Evolutionary conservation across 768 basidiomycete genomes (phyloP), one percentile per base, ranked within the genome.

Genomic region (Rhizopogon rudus): DNA sequence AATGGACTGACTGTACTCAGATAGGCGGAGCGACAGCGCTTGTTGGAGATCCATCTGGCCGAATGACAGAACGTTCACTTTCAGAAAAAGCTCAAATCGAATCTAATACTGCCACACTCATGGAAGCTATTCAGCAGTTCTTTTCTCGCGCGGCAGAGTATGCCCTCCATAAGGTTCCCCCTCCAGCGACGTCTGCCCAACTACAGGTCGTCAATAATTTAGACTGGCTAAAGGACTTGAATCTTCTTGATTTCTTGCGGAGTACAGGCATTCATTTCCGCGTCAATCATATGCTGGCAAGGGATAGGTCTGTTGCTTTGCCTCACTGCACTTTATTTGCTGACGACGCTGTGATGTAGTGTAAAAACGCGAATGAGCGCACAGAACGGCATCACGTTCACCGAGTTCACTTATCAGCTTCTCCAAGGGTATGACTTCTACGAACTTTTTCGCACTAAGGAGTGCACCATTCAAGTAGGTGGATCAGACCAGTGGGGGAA

Each of bases 401-500:
- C 95, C 17, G 97, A 99, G 68, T 98, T 99, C 73, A 86, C 91
- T 3, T 99, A 99, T 69, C 97, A 99, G 65, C 83, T 99, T 22
- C 79, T 99, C 28, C 97, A 99, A 73, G 97, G 93, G 10, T 91
- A 94, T 72, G 97, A 99, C 71, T 99, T 97, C 72, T 81, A 87
- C 60, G 76, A 85, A 61, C 78, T 99, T 8, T 73, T 88, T 67
- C 76, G 77, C 59, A 68, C 78, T 20, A 75, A 81, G 51, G 77
- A 76, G 4, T 98, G 96, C 69, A 81, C 81, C 13, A 81, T 97
- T 42, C 97, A 99, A 70, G 73, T 98, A 41, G 97, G 97, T 48
- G 97, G 97, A 9, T 95, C 93, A 0, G 97, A 99, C 69, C 97
- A 99, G 69, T 97, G 94, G 91, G 97, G 97, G 14, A 99, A 99